Evolutionary conservation across 2,329 filamentous ascomycete species (phyloP).

Genomic region (Myrmaecium sp.): DNA sequence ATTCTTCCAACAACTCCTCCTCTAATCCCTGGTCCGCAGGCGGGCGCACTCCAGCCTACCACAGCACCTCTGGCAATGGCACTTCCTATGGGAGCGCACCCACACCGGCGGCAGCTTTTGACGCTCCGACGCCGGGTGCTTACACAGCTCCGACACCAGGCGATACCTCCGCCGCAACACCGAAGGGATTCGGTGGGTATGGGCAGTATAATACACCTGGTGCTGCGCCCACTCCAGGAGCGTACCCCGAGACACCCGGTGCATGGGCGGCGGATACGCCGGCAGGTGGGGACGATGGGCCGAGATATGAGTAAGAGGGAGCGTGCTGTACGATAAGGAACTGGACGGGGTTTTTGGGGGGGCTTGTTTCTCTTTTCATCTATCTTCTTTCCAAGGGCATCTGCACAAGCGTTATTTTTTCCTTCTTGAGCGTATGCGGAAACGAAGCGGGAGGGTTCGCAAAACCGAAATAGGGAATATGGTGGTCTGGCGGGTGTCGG

Average conservation of each 20-base stretch:
- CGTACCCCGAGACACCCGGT: constrained; percentile 34
- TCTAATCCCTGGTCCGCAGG: constrained; percentile 12
- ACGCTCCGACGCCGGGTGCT: constrained; percentile 21
- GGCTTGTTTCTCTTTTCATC: too few species aligned
- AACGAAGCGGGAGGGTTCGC: too few species aligned
- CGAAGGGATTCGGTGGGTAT: constrained; percentile 8
- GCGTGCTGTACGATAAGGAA: too few species aligned
- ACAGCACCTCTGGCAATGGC: constrained; percentile 10
- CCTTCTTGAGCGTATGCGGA: too few species aligned
- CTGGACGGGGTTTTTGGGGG: too few species aligned
- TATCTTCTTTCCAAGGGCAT: too few species aligned
- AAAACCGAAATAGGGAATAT: too few species aligned
- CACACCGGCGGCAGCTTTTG: constrained; percentile 19
- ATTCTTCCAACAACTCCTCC: constrained; percentile 10
- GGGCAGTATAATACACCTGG: constrained; percentile 22
- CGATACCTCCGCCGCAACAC: constrained; percentile 11
- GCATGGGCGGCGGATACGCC: constrained; percentile 38
- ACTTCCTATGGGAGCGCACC: constrained; percentile 9
- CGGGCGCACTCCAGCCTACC: constrained; percentile 14
- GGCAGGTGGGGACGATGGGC: constrained; percentile 25
- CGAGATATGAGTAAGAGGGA: constrained; percentile 20
- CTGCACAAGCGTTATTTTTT: too few species aligned
- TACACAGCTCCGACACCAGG: constrained; percentile 23
- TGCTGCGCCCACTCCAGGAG: constrained; percentile 42
- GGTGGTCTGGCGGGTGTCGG: too few species aligned